Evolutionary conservation across 2,329 filamentous ascomycete species (phyloP).

Genomic region (Pyrenophora tritici-repentis): DNA sequence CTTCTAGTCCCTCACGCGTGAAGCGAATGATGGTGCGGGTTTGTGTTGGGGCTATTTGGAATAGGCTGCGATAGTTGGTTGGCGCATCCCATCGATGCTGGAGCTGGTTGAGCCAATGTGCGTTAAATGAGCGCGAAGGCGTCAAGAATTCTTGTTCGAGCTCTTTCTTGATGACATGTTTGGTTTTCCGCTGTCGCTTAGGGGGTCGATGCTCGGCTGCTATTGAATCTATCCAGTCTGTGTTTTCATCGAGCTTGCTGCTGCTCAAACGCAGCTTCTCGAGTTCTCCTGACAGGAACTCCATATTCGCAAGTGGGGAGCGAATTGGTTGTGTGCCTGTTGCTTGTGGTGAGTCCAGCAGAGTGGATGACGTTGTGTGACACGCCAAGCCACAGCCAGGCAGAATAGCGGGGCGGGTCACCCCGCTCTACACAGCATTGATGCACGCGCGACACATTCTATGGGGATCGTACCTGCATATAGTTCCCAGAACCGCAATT

Average conservation of each 20-base stretch:
- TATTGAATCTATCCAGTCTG: constrained; percentile 62
- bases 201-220: constrained; percentile 59
- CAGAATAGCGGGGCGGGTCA: constrained; percentile 18
- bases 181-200: constrained; percentile 60
- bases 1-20: constrained; percentile 86
- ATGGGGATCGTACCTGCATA: not conserved
- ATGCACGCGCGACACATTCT: not conserved
- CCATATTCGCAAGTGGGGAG: constrained; percentile 32
- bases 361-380: constrained; percentile 29
- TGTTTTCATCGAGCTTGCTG: constrained; percentile 19
- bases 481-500: not conserved
- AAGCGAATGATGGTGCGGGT: constrained; percentile 95
- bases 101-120: constrained; percentile 83
- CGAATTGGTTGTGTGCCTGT: constrained; percentile 8
- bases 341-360: constrained; percentile 18
- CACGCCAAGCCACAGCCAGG: constrained; percentile 15
- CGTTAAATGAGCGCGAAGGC: constrained; percentile 78
- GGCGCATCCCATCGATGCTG: constrained; percentile 90
- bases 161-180: constrained; percentile 68
- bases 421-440: constrained; percentile 2
- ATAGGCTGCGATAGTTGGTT: constrained; percentile 80
- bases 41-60: constrained; percentile 86
- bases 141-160: constrained; percentile 79
- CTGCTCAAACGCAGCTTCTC: constrained; percentile 56
- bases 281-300: constrained; percentile 56